Evolutionary conservation across 208 protist species (phyloP).

Genomic region (Acanthamoeba divionensis): DNA sequence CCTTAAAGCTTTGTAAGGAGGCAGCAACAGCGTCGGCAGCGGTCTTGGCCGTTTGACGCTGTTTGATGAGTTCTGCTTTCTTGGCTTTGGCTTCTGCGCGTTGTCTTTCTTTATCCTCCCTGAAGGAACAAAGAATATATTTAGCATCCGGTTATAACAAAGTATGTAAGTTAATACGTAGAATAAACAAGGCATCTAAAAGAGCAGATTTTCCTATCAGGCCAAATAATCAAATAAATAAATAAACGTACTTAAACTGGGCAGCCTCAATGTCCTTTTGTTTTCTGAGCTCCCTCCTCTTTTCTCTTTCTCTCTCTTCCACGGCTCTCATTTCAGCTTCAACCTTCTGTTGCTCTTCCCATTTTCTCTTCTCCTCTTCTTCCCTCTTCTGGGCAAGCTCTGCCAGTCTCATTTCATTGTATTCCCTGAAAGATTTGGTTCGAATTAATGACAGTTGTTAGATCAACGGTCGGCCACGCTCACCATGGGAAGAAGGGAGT

Average conservation of each 20-base stretch:
- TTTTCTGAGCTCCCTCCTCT: neutral
- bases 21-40: conserved; percentile 9
- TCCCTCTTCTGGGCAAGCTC: conserved; percentile 1
- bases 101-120: conserved; percentile 13
- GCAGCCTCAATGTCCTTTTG: conserved; percentile 6
- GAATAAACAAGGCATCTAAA: no score
- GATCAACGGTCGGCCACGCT: no score
- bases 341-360: conserved; percentile 32
- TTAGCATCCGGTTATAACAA: neutral
- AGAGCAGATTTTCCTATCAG: no score
- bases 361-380: conserved; percentile 16
- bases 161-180: no score
- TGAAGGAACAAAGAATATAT: neutral
- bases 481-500: no score
- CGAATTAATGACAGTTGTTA: no score
- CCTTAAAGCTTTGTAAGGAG: neutral
- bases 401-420: conserved; percentile 9
- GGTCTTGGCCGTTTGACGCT: conserved; percentile 1
- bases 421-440: no score
- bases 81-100: conserved; percentile 25
- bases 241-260: neutral
- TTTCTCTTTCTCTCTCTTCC: conserved; percentile 9
- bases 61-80: conserved; percentile 29
- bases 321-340: neutral
- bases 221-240: no score